Conservation (phyloP, 2,329 filamentous ascomycete species). For the Periglandula ipomoeae region DNA sequence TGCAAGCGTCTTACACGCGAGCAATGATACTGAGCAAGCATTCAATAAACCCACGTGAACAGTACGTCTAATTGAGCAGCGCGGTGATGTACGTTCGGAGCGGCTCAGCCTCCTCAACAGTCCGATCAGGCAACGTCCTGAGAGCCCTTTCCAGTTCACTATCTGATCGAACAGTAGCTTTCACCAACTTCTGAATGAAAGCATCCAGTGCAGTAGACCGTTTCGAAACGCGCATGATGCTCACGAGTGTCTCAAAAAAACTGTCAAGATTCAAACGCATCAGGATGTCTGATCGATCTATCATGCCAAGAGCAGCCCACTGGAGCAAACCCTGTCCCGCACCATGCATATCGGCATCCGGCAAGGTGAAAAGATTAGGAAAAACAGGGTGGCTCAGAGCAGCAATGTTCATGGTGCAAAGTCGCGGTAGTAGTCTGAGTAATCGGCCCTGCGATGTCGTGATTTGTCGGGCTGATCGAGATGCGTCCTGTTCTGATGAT, state of each 20-base stretch:
- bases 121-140: constrained; percentile 35
- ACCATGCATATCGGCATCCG: constrained; percentile 11
- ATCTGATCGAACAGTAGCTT: constrained; percentile 31
- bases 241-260: constrained; percentile 43
- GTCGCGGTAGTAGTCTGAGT: constrained; percentile 40
- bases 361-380: constrained; percentile 22
- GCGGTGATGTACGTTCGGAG: constrained; percentile 35
- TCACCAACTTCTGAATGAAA: constrained; percentile 30
- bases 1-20: too few species aligned
- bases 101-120: constrained; percentile 39
- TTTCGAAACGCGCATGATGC: constrained; percentile 34
- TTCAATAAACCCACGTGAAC: too few species aligned
- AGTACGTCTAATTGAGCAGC: constrained; percentile 27
- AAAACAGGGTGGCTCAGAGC: constrained; percentile 29
- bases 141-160: constrained; percentile 28
- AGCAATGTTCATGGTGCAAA: constrained; percentile 37
- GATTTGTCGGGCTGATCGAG: constrained; percentile 27
- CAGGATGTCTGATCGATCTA: constrained; percentile 37
- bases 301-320: constrained; percentile 43
- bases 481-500: constrained; percentile 10
- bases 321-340: constrained; percentile 34
- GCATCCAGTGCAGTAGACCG: constrained; percentile 26
- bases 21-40: too few species aligned
- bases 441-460: constrained; percentile 44
- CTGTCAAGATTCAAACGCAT: constrained; percentile 43